Evolutionary conservation across 495 filamentous ascomycete species (phyloP), one percentile per base, ranked within the genome.

Genomic region (Xylaria sp.): DNA sequence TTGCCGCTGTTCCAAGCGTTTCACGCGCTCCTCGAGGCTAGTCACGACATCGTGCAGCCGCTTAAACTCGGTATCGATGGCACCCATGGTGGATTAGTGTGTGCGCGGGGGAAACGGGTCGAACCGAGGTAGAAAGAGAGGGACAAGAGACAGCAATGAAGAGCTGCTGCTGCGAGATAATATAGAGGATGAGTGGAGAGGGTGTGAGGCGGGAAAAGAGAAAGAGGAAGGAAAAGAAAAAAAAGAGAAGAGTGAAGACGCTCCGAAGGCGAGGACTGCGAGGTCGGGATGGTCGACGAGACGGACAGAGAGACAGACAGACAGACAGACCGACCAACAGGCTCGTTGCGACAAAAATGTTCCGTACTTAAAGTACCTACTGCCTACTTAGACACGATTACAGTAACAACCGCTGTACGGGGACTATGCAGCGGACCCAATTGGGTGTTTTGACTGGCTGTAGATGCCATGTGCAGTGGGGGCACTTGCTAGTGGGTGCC

Each of bases 1-100:
- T 79, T 88, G 83, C 61, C 85, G 81, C 73, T 82, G 77, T 82
- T 98, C 95, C 68, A 98, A 85, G 63, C 93, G 86, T 79, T 89
- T 86, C 74, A 98, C 90, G 69, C 94, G 90, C 77, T 88, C 82
- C 84, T 99, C 94, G 69, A 99, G 90, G 86, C 91, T 90, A 74
- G 88, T 81, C 80, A 98, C 91, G 69, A 92, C 85, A 79, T 92
- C 87, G 80, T 92, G 90, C 72, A 97, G 88, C 79, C 86, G 86
- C 78, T 91, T 85, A 76, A 94, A 85, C 74, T 95, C 91, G 78
- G 94, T 90, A 76, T 92, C 90, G 82, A 94, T 91, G 78, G 91
- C 90, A 82, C 93, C 93, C 93, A 97, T 97, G 86, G 86, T 85
- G 78, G 77, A 73, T 21, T 72, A 44, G 19, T 7, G 46, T 50